A percentile compares a stretch with the other conserved stretches of the same genome.
Evolutionary conservation across 352 stramenopile species (phyloP).

Genomic region (Pythium utonaiense): DNA sequence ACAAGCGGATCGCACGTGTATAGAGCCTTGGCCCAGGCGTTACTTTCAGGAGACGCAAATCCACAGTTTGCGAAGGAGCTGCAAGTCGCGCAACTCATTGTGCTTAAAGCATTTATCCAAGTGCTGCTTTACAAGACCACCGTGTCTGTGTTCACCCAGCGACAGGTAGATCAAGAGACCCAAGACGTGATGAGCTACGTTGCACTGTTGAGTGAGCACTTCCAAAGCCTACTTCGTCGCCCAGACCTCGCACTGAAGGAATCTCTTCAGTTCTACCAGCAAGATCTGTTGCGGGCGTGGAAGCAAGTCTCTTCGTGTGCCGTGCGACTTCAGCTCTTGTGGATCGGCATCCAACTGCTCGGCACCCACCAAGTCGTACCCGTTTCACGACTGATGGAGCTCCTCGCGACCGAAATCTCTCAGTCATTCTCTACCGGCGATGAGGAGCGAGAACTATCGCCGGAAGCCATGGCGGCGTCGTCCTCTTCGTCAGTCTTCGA

Average conservation of each 20-base stretch:
- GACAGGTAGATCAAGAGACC: conserved; percentile 13
- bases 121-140: conserved; percentile 42
- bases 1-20: conserved; percentile 23
- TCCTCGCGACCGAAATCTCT: conserved; percentile 34
- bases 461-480: background rate
- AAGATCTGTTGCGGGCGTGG: conserved; percentile 46
- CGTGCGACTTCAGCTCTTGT: conserved; percentile 56
- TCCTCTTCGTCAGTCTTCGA: conserved; percentile 22
- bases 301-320: conserved; percentile 41
- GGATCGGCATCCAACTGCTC: conserved; percentile 46
- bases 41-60: conserved; percentile 21
- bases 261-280: conserved; percentile 58
- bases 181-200: conserved; percentile 46
- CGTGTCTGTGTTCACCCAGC: conserved; percentile 19
- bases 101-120: conserved; percentile 53
- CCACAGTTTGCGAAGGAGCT: conserved; percentile 8
- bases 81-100: conserved; percentile 58
- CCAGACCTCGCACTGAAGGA: conserved; percentile 42
- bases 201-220: conserved; percentile 50
- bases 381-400: conserved; percentile 37
- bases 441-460: conserved; percentile 1
- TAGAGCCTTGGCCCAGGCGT: conserved; percentile 43
- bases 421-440: conserved; percentile 17
- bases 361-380: conserved; percentile 31
- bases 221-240: conserved; percentile 35